These are phyloP conservation scores for Talaromyces adpressus DNA, from an alignment of 495 filamentous ascomycete species.

Conservation along the genomic window DNA sequence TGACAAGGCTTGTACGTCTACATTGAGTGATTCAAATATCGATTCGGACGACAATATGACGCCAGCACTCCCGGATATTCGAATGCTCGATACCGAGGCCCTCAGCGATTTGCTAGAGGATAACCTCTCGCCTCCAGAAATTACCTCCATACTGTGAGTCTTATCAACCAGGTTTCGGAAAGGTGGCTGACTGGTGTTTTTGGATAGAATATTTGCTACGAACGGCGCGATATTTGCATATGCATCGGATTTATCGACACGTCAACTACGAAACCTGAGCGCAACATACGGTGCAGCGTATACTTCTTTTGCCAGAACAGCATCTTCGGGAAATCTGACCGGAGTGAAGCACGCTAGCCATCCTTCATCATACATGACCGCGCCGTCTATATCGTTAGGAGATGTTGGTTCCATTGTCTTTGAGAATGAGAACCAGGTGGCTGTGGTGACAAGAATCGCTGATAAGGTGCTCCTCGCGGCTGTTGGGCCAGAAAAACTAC, in stretches of 20 bases:
- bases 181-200: neutral
- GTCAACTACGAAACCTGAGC: constrained; percentile 39
- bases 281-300: constrained; percentile 43
- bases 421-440: constrained; percentile 38
- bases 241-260: constrained; percentile 33
- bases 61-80: constrained; percentile 41
- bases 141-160: constrained; percentile 38
- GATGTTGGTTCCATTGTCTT: constrained; percentile 45
- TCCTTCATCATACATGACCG: constrained; percentile 41
- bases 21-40: constrained; percentile 5
- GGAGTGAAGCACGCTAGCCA: constrained; percentile 42
- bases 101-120: constrained; percentile 40
- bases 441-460: constrained; percentile 38
- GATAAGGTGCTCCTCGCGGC: constrained; percentile 41
- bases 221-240: constrained; percentile 43
- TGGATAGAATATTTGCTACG: constrained; percentile 31
- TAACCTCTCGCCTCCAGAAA: constrained; percentile 41
- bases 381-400: constrained; percentile 41
- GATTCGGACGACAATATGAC: constrained; percentile 32
- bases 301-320: constrained; percentile 41
- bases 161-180: neutral
- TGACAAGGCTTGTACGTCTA: constrained; percentile 5
- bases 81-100: constrained; percentile 42
- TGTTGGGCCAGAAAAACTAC: constrained; percentile 31
- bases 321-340: constrained; percentile 38